Conservation (phyloP, 2,329 filamentous ascomycete genomes). For the Ramichloridium luteum region DNA sequence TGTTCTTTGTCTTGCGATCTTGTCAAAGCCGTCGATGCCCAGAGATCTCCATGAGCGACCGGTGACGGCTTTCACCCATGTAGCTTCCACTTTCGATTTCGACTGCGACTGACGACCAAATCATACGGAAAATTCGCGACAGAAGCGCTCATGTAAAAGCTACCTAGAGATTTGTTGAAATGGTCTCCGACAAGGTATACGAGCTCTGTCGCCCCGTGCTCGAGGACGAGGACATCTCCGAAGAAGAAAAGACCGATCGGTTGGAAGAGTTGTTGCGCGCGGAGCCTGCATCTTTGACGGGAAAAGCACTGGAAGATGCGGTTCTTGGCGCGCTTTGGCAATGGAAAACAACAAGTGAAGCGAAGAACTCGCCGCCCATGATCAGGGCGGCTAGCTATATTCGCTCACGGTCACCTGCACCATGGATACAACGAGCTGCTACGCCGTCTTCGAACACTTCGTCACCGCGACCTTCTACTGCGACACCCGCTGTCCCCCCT, state of each 20-base stretch:
- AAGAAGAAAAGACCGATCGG: constrained; percentile 90
- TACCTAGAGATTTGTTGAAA: constrained; percentile 41
- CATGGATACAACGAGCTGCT: constrained; percentile 64
- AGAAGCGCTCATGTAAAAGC: no score
- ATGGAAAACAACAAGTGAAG: constrained; percentile 51
- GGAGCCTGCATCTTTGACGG: constrained; percentile 58
- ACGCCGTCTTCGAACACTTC: constrained; percentile 71
- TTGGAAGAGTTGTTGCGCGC: constrained; percentile 75
- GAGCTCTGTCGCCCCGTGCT: constrained; percentile 83
- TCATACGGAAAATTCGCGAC: no score
- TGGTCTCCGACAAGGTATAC: constrained; percentile 89
- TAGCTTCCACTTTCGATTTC: no score
- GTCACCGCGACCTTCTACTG: constrained; percentile 63
- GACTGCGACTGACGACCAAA: no score
- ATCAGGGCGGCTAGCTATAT: constrained; percentile 72
- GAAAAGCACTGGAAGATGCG: constrained; percentile 72
- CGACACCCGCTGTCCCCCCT: constrained; percentile 72
- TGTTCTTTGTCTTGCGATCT: no score
- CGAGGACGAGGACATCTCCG: constrained; percentile 70
- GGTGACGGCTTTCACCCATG: no score
- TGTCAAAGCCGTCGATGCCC: no score
- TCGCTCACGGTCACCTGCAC: constrained; percentile 79
- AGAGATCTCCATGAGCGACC: no score
- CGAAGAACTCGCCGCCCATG: constrained; percentile 65
- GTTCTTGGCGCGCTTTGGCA: constrained; percentile 86